These are phyloP conservation scores for Trichoderma orchidacearum DNA, from an alignment of 495 filamentous ascomycete species.

Conservation along the genomic window DNA sequence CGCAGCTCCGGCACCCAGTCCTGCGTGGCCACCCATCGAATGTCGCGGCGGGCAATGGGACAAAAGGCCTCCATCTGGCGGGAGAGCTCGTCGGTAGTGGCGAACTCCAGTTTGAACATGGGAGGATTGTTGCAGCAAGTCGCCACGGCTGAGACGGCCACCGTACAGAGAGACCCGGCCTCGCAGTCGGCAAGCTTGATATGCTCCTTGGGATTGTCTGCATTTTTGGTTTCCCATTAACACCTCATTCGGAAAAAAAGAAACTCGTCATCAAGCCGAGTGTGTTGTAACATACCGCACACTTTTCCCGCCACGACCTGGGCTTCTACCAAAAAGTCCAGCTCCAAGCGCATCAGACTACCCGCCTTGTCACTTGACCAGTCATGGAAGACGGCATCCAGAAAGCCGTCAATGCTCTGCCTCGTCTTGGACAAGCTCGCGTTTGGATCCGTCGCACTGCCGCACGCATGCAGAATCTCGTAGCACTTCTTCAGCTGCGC, in stretches of 20 bases:
- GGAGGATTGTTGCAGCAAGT: neutral
- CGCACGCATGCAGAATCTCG: conserved; percentile 1
- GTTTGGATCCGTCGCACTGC: neutral
- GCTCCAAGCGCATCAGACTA: neutral
- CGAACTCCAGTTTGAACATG: neutral
- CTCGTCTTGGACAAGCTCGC: neutral
- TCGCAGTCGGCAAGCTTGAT: neutral
- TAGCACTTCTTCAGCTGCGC: neutral
- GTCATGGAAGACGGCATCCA: neutral
- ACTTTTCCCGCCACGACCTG: neutral
- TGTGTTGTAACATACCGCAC: neutral
- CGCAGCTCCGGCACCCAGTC: neutral
- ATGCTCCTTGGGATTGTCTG: neutral
- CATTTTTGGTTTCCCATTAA: neutral
- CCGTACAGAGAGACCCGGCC: neutral
- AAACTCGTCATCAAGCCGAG: too few relatives aligned
- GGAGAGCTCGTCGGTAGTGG: neutral
- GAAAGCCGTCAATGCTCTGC: conserved; percentile 1
- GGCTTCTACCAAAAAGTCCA: neutral
- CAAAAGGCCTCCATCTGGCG: neutral
- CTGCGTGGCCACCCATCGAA: neutral
- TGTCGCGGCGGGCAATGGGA: neutral
- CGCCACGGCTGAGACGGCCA: neutral
- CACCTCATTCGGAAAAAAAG: too few relatives aligned
- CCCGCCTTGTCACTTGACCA: neutral